A percentile compares a stretch with the other conserved stretches of the same genome.
phyloP scores from a whole-genome alignment of 1,284 basidiomycete genomes.

The Trichosporon faecale region DNA sequence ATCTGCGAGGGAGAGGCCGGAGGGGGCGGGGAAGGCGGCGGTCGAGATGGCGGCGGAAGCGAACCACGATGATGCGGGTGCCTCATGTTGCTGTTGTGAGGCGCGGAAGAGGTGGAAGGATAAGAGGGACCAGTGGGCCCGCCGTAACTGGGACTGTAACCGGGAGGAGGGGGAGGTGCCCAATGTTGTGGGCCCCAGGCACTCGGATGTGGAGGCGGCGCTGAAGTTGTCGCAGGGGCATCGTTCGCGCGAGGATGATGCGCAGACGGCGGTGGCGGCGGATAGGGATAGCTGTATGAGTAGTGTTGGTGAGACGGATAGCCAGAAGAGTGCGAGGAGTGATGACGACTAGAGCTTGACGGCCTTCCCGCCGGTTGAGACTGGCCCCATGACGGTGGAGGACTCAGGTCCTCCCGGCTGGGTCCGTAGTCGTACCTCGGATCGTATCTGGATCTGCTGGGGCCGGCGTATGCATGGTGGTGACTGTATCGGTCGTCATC shows the following conservation, averaged over 20 bases:
- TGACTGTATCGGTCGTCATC: constrained; percentile 1
- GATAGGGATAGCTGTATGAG: constrained; percentile 1
- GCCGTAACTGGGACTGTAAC: constrained; percentile 6
- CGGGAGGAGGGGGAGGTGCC: neutral
- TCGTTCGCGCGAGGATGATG: neutral
- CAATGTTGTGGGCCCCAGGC: constrained; percentile 7
- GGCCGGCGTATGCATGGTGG: neutral
- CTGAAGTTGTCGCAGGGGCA: neutral
- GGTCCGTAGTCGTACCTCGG: neutral
- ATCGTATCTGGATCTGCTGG: constrained; percentile 5
- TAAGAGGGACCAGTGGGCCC: constrained; percentile 6
- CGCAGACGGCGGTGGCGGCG: neutral
- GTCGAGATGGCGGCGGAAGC: constrained; percentile 1
- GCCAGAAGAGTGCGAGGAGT: neutral
- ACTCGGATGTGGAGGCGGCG: neutral
- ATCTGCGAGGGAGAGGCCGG: constrained; percentile 23
- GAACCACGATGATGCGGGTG: neutral
- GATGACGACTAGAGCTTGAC: constrained; percentile 2
- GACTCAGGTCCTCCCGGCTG: neutral
- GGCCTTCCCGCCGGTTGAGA: neutral
- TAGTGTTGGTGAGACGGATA: neutral
- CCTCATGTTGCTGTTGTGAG: neutral
- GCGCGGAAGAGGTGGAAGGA: neutral
- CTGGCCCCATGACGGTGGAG: neutral
- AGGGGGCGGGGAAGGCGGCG: constrained; percentile 14